Conservation (phyloP, 2,329 filamentous ascomycete genomes). For the Fusarium setosum region DNA sequence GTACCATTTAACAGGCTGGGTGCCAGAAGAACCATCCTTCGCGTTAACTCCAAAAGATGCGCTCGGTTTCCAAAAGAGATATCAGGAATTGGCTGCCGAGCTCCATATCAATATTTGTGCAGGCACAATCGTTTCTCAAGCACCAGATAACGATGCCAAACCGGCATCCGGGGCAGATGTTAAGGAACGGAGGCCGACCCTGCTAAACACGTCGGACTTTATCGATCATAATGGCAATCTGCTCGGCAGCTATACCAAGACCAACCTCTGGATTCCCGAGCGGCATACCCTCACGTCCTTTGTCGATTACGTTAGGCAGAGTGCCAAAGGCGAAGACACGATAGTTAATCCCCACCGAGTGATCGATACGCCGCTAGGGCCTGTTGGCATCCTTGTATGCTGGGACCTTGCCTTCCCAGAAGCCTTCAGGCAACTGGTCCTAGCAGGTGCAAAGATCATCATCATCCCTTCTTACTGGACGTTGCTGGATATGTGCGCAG, state of each 20-base stretch:
- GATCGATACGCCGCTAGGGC: slow-evolving; percentile 68
- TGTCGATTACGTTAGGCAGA: slow-evolving; percentile 42
- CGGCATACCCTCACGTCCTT: slow-evolving; percentile 62
- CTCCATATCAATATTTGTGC: slow-evolving; percentile 76
- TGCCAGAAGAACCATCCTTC: slow-evolving; percentile 71
- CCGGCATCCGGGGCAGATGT: slow-evolving; percentile 46
- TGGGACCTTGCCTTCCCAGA: slow-evolving; percentile 86
- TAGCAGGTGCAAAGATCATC: slow-evolving; percentile 75
- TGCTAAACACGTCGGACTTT: slow-evolving; percentile 76
- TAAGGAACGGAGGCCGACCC: slow-evolving; percentile 56
- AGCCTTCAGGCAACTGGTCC: slow-evolving; percentile 77
- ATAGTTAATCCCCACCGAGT: slow-evolving; percentile 54
- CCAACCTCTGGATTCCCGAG: slow-evolving; percentile 80
- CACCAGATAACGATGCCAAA: slow-evolving; percentile 52
- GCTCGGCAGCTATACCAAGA: slow-evolving; percentile 76
- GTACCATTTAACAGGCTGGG: slow-evolving; percentile 82
- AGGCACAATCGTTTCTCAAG: slow-evolving; percentile 74
- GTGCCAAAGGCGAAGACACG: slow-evolving; percentile 56
- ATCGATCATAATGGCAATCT: slow-evolving; percentile 72
- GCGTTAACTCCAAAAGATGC: slow-evolving; percentile 62
- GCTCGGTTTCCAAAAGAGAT: slow-evolving; percentile 66
- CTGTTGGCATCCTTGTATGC: slow-evolving; percentile 75
- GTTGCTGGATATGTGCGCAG: slow-evolving; percentile 58
- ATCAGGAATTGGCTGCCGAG: slow-evolving; percentile 72
- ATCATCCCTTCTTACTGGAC: slow-evolving; percentile 79